Base-by-base conservation (phyloP, 768 basidiomycete species). In the Mycena epipterygia region DNA sequence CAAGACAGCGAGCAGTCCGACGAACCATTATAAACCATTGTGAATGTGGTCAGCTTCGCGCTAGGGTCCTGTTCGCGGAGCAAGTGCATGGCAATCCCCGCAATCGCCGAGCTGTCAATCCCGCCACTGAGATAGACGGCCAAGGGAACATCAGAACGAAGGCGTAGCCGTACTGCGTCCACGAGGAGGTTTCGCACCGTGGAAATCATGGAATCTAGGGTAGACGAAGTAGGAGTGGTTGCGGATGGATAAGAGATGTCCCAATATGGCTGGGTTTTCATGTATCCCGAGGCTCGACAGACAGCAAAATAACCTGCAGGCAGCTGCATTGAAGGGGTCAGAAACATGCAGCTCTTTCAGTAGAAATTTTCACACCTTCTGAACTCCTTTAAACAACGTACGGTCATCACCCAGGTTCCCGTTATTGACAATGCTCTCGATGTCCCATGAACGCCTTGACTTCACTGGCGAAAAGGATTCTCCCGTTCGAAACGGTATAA, bases 361-460 rank as follows among this genome's bases (percentile, higher is more conserved):
- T 74, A 67, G 8, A 23, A 33, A 19, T 6, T 37, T 23, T 6
- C 12, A 17, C 14, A 68, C 74, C 68, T 70, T 67, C 6, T 51
- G 13, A 1, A 65, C 74, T 8, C 72, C 68, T 32, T 55, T 62
- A 39, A 70, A 73, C 3, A 73, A 53, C 14, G 71, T 75, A 2
- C 74, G 68, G 17, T 75, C 57, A 35, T 72, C 71, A 39, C 53
- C 63, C 11, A 67, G 30, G 9, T 72, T 63, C 2, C 71, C 71
- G 32, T 57, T 70, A 53, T 72, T 41, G 0, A 73, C 23, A 44
- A 72, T 70, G 41, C 73, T 71, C 13, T 74, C 66, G 16, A 74
- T 58, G 25, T 68, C 66, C 72, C 72, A 75, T 51, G 42, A 75
- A 68, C 5, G 72, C 72, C 63, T 74, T 74, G 21, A 74, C 71